Base-by-base conservation (phyloP, 1,284 basidiomycete genomes). In the Ustilago cynodontis region DNA sequence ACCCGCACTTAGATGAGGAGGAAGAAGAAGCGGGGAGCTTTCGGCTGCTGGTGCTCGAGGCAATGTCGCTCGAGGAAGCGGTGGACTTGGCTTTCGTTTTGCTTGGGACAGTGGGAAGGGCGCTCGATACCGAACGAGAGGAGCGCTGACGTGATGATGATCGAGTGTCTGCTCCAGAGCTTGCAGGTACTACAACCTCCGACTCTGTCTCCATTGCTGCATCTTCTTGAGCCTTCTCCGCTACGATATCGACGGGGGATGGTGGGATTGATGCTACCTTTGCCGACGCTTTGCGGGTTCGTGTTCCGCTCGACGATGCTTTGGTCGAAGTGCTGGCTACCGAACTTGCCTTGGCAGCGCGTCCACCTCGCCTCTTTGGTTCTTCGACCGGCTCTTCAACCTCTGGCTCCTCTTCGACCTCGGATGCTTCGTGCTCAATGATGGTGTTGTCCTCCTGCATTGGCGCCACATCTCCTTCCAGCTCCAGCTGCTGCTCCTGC, bases 101-200 rank as follows among this genome's bases (percentile, higher is more conserved):
- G 37, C 53, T 43, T 6, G 59, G 55, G 24, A 37, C 45, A 2
- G 45, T 9, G 5, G 49, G 59, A 22, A 60, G 31, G 14, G 61
- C 51, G 24, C 43, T 58, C 9, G 68, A 70, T 0, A 65, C 54
- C 1, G 62, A 58, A 1, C 63, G 41, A 26, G 39, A 57, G 43
- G 68, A 71, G 10, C 68, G 59, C n/a, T 59, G 39, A 2, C 18
- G 35, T 13, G 29, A n/a, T 14, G 29, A n/a, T 14, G 29, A 31
- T 22, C 51, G 39, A 37, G 41, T 60, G 29, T 69, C 66, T 55
- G 63, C 52, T 65, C 69, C 71, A 9, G 61, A 65, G 41, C 59
- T 64, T 53, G 57, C 57, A 18, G 49, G 58, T 1, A 64, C 24
- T n/a, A n/a, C n/a, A 6, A 47, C 18, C 8, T 49, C 65, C 6